Percentiles rank a stretch among this genome's conserved stretches.
phyloP scores from a whole-genome alignment of 495 filamentous ascomycete genomes.

The Xylaria longipes region DNA sequence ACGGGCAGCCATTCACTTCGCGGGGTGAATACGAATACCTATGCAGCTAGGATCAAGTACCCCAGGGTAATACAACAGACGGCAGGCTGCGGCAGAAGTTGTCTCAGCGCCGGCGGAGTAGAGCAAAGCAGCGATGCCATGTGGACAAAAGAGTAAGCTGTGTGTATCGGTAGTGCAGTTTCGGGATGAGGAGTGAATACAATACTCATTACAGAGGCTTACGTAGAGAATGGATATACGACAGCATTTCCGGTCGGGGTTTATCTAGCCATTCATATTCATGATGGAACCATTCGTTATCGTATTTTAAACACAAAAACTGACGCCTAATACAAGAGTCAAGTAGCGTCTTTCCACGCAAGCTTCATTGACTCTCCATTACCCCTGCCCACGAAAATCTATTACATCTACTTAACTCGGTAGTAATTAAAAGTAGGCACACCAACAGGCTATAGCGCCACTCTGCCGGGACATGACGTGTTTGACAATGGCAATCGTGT shows the following conservation, averaged over 20 bases:
- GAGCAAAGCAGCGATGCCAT: conserved; percentile 9
- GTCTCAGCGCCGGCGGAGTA: not conserved
- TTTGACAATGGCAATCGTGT: not conserved
- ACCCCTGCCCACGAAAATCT: not conserved
- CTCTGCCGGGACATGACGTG: not conserved
- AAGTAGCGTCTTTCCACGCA: no score
- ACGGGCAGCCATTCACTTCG: not conserved
- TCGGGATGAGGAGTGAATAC: not conserved
- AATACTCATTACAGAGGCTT: not conserved
- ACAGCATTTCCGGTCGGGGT: not conserved
- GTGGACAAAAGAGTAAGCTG: conserved; percentile 5
- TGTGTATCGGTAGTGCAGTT: conserved; percentile 18
- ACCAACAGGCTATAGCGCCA: not conserved
- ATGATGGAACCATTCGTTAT: not conserved
- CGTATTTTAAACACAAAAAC: not conserved
- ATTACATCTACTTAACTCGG: not conserved
- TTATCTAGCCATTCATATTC: not conserved
- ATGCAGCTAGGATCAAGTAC: not conserved
- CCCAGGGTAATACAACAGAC: conserved; percentile 9
- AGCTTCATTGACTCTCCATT: no score
- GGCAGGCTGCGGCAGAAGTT: conserved; percentile 16
- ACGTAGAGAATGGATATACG: not conserved
- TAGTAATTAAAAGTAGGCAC: not conserved
- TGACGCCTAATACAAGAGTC: not conserved
- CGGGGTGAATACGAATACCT: not conserved